Base-by-base conservation (phyloP, 371 early-diverging fungal species). In the Apophysomyces ossiformis region DNA sequence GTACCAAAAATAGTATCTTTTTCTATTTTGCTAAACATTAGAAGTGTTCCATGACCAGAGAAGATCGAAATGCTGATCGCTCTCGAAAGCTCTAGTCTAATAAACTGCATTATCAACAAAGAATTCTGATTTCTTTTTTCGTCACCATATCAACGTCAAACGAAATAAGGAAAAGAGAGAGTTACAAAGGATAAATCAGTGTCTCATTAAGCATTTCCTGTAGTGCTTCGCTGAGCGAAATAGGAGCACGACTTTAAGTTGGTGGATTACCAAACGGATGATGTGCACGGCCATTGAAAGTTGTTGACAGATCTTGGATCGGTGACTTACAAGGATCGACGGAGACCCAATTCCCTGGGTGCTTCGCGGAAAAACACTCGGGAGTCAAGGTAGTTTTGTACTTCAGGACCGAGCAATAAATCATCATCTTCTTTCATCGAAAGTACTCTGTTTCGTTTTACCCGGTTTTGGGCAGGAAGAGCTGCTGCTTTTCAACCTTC, bases 291-390 rank as follows among this genome's bases (percentile, higher is more conserved):
- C 21, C 54, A 50, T 11, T 16, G 9, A 50, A 9, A 18, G 7
- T 50, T 50, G 4, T 21, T 50, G 16, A 50, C 54, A 50, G 26
- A 50, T 50, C 54, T 9, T 50, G 21, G 54, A 50, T n/a, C 21
- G 54, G 21, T 18, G 54, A 50, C 54, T 50, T 50, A 50, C 54
- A 50, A 50, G 21, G 54, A 50, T 50, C 54, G 54, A 50, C 54
- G 54, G 54, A 50, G 54, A 50, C 54, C 54, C 54, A 50, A 50
- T 21, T 7, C 32, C 21, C 54, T 50, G 54, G 54, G 54, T 18
- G 54, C n/a, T 50, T 9, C 21, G 21, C 54, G 54, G 54, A 7
- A 50, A 50, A 50, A 50, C 7, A 21, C 21, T 50, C 21, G 54
- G 54, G 7, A 26, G 32, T 26, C 32, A 26, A 2, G 32, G 32